A percentile compares a stretch with the other conserved stretches of the same genome.
phyloP scores from a whole-genome alignment of 1,284 basidiomycete species.

The Testicularia cyperi region DNA sequence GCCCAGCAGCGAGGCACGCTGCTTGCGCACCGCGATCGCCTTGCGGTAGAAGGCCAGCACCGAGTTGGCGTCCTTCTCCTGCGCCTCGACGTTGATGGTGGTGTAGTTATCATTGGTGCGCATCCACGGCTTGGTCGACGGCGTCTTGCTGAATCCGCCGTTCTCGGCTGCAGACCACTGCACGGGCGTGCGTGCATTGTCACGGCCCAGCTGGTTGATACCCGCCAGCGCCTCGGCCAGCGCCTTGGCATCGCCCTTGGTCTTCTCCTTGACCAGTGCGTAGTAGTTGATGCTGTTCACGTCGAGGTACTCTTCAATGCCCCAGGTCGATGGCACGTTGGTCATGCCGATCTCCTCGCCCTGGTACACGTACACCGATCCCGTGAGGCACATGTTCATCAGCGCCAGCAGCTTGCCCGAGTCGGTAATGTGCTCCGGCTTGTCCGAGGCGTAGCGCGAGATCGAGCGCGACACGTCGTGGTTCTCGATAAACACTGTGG shows the following conservation, averaged over 20 bases:
- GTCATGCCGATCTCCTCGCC: constrained; percentile 68
- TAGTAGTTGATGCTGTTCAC: constrained; percentile 47
- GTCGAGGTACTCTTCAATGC: constrained; percentile 65
- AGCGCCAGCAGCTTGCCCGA: constrained; percentile 71
- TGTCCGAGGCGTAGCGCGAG: constrained; percentile 70
- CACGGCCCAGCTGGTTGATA: constrained; percentile 70
- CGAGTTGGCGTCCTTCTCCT: constrained; percentile 64
- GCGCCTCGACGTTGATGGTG: constrained; percentile 68
- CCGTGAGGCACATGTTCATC: constrained; percentile 68
- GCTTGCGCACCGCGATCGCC: constrained; percentile 66
- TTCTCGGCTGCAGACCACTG: constrained; percentile 69
- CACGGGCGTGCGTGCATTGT: constrained; percentile 72
- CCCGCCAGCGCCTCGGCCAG: constrained; percentile 61
- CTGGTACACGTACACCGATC: constrained; percentile 74
- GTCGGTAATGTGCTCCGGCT: constrained; percentile 65
- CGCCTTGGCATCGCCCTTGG: constrained; percentile 48
- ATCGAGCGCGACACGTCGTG: constrained; percentile 68
- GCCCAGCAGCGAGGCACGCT: constrained; percentile 65
- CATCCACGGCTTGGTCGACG: constrained; percentile 70
- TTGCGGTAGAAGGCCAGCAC: constrained; percentile 69
- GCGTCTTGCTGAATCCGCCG: constrained; percentile 70
- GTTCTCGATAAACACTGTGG: constrained; percentile 65
- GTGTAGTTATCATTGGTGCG: constrained; percentile 71
- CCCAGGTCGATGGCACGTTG: constrained; percentile 71
- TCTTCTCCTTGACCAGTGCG: constrained; percentile 14